phyloP scores from a whole-genome alignment of 495 filamentous ascomycete genomes.

The Penicillium arizonense region DNA sequence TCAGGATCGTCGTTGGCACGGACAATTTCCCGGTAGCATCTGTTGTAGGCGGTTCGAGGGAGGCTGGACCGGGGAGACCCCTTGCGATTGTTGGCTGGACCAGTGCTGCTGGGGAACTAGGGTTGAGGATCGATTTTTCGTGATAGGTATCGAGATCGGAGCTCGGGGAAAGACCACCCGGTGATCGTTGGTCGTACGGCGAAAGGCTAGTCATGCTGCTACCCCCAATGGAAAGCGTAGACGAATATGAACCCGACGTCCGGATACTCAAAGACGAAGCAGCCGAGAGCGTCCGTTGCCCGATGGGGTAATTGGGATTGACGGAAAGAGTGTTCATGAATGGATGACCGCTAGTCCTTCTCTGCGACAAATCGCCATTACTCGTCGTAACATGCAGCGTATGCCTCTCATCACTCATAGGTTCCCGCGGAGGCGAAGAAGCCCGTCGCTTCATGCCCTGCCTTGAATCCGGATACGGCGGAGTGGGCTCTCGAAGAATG shows the following conservation, averaged over 20 bases:
- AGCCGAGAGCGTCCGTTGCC: conserved; percentile 69
- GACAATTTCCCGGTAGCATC: conserved; percentile 43
- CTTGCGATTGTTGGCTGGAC: conserved; percentile 22
- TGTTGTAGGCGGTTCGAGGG: conserved; percentile 31
- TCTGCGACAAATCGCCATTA: conserved; percentile 64
- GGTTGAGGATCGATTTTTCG: conserved; percentile 51
- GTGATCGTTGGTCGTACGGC: conserved; percentile 71
- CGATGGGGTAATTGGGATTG: conserved; percentile 54
- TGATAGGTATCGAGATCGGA: conserved; percentile 49
- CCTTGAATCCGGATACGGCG: conserved; percentile 42
- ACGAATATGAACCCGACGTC: conserved; percentile 70
- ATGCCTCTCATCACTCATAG: conserved; percentile 65
- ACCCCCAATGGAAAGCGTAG: conserved; percentile 63
- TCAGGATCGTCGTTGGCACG: conserved; percentile 29
- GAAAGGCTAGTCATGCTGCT: conserved; percentile 73
- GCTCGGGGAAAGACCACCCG: conserved; percentile 67
- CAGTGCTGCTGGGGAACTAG: conserved; percentile 55
- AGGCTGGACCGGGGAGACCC: conserved; percentile 13
- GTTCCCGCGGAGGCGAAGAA: conserved; percentile 75
- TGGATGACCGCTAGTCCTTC: conserved; percentile 59
- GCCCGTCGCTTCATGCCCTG: conserved; percentile 76
- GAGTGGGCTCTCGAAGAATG: conserved; percentile 57
- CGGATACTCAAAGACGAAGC: conserved; percentile 67
- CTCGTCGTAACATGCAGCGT: conserved; percentile 53
- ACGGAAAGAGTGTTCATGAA: conserved; percentile 59